Percentiles rank a stretch among this genome's conserved stretches.
Conservation (phyloP, 1,284 basidiomycete species). For the Neonothopanus nambi region DNA sequence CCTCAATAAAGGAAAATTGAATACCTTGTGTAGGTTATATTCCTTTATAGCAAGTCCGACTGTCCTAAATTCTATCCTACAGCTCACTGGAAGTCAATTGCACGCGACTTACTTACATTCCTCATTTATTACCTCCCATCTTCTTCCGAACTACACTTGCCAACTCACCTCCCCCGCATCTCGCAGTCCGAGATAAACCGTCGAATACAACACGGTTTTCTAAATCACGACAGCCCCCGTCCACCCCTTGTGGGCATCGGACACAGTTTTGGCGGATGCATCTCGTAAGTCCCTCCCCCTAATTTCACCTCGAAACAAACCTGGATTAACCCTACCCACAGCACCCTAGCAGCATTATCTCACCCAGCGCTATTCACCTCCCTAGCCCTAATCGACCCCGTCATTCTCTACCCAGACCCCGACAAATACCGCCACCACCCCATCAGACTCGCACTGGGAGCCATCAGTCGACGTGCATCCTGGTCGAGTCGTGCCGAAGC, state of each 20-base stretch:
- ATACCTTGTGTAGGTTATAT: constrained; percentile 50
- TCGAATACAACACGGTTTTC: constrained; percentile 47
- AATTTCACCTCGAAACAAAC: constrained; percentile 12
- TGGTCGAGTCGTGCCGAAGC: constrained; percentile 75
- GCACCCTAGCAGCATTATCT: constrained; percentile 55
- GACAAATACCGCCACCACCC: constrained; percentile 16
- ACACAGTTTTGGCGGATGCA: constrained; percentile 82
- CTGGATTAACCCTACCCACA: neutral
- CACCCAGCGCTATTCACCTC: constrained; percentile 71
- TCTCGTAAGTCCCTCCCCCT: constrained; percentile 46
- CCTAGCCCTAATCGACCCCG: constrained; percentile 81
- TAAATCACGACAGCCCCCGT: constrained; percentile 12
- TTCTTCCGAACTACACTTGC: constrained; percentile 36
- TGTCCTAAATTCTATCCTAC: neutral
- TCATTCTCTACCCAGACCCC: constrained; percentile 44
- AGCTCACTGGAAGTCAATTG: constrained; percentile 73
- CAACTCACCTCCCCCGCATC: constrained; percentile 51
- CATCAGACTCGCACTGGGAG: constrained; percentile 37
- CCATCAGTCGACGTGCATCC: constrained; percentile 59
- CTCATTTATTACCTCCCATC: constrained; percentile 59
- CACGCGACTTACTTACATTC: constrained; percentile 76
- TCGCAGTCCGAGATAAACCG: constrained; percentile 37
- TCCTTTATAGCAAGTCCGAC: neutral
- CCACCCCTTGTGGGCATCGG: constrained; percentile 63
- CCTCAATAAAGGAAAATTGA: constrained; percentile 58